These are phyloP conservation scores for Flammula alnicola DNA, from an alignment of 1,284 basidiomycete genomes.

Conservation along the genomic window DNA sequence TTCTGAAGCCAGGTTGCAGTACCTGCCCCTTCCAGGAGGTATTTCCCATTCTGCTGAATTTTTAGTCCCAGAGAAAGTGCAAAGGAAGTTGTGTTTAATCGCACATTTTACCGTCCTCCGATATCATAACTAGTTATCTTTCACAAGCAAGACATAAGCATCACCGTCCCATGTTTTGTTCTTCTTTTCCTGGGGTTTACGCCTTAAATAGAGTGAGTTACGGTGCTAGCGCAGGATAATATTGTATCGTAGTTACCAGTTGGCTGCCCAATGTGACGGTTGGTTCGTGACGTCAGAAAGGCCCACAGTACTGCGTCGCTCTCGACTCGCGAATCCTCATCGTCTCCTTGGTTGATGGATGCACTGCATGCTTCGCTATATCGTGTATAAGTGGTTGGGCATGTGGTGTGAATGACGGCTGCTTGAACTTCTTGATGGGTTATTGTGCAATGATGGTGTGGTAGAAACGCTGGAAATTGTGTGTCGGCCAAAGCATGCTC, in stretches of 20 bases:
- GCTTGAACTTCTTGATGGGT: constrained; percentile 16
- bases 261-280: constrained; percentile 64
- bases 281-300: constrained; percentile 21
- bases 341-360: too few species aligned
- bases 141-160: constrained; percentile 58
- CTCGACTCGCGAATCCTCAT: too few species aligned
- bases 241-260: too few species aligned
- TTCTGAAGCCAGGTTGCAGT: constrained; percentile 52
- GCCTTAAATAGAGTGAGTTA: constrained; percentile 62
- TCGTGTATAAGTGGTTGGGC: background rate
- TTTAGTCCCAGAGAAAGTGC: constrained; percentile 9
- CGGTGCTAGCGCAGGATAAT: too few species aligned
- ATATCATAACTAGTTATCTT: constrained; percentile 63
- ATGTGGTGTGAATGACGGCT: constrained; percentile 13
- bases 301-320: too few species aligned
- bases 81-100: constrained; percentile 23
- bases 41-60: constrained; percentile 57
- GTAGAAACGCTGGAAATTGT: background rate
- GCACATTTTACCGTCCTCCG: constrained; percentile 73
- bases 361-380: background rate
- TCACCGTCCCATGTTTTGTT: constrained; percentile 92
- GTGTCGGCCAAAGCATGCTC: constrained; percentile 57
- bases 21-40: constrained; percentile 63
- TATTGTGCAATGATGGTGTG: constrained; percentile 2
- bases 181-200: constrained; percentile 79